Evolutionary conservation across 2,329 filamentous ascomycete genomes (phyloP).

Genomic region (Xylariaceae sp.): DNA sequence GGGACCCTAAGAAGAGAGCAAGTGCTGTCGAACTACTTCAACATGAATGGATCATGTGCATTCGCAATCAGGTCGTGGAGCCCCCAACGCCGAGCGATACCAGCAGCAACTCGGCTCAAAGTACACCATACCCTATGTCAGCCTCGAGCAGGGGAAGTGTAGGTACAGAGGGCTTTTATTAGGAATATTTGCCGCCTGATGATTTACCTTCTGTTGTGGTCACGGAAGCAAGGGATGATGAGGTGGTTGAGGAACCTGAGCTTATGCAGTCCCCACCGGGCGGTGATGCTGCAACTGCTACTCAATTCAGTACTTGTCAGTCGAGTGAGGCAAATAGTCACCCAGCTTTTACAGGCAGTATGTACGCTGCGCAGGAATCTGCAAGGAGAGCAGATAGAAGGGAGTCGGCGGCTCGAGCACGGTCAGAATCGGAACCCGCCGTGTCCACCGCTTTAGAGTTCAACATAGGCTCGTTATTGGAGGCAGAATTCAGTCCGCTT

Average conservation of each 20-base stretch:
- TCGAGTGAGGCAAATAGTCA: constrained; percentile 2
- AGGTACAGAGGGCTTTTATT: constrained; percentile 41
- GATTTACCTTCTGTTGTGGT: constrained; percentile 21
- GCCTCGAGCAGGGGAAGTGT: constrained; percentile 33
- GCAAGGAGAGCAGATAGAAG: constrained; percentile 31
- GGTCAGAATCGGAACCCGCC: constrained; percentile 30
- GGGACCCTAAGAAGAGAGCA: constrained; percentile 77
- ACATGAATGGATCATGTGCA: constrained; percentile 84
- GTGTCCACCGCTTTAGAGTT: background rate
- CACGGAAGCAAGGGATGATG: constrained; percentile 17
- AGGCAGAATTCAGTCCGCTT: constrained; percentile 26
- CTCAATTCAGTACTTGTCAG: constrained; percentile 1
- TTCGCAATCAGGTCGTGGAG: constrained; percentile 66
- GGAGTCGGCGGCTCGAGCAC: constrained; percentile 24
- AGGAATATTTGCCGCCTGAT: constrained; percentile 29
- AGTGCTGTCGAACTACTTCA: constrained; percentile 88
- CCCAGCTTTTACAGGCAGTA: constrained; percentile 18
- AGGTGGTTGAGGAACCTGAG: background rate
- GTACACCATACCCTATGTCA: constrained; percentile 39
- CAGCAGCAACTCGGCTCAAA: constrained; percentile 45
- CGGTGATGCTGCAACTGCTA: background rate
- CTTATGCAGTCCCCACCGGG: background rate
- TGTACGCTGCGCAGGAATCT: constrained; percentile 33
- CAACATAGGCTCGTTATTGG: background rate
- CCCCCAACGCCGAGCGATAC: constrained; percentile 64